Evolutionary conservation across 163 green algal species (phyloP), one percentile per base, ranked within the genome.

Genomic region (Coccomyxa subellipsoidea): DNA sequence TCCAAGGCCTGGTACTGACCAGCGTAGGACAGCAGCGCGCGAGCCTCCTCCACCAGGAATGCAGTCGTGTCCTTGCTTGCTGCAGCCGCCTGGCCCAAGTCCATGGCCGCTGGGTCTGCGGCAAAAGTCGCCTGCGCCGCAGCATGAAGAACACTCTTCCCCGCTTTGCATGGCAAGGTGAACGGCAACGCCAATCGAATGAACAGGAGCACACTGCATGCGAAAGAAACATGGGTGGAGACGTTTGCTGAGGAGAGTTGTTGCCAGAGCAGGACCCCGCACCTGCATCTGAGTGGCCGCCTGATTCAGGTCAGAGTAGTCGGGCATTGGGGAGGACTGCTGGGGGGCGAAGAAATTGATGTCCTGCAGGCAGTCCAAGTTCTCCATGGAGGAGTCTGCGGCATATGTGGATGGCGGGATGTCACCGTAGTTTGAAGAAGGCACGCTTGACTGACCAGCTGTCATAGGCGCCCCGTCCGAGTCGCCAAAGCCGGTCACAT

Each of bases 1-100:
- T 77, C 69, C 32, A 77, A 47, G 32, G 70, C 7, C 12, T 78
- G 79, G 73, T 86, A 82, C 8, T 54, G 66, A 0, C 73, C 66
- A 54, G 86, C 76, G 81, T 86, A 88, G 27, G 54, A 38, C 21
- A 90, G 85, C 72, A 89, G 70, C 47, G 82, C 77, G n/a, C 84
- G 85, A 0, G 85, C 87, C 66, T 88, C 75, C 29, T 88, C 82
- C 54, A 90, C 39, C 37, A 88, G 69, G 12, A 78, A 54, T 39
- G 70, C 70, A 40, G 66, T 34, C 7, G 66, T 34, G 66, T 32
- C 66, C n/a, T 32, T 73, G 66, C 66, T 73, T 73, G 66, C 66
- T 18, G 29, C 66, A 27, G 47, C 47, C 47, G 47, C 47, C 47
- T 59, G 47, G 47, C 47, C 47, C 2, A 59, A 18, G 47, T 59